A percentile compares a stretch with the other conserved stretches of the same genome.
These are phyloP conservation scores for Podospora didyma DNA, from an alignment of 495 filamentous ascomycete species.

Conservation along the genomic window DNA sequence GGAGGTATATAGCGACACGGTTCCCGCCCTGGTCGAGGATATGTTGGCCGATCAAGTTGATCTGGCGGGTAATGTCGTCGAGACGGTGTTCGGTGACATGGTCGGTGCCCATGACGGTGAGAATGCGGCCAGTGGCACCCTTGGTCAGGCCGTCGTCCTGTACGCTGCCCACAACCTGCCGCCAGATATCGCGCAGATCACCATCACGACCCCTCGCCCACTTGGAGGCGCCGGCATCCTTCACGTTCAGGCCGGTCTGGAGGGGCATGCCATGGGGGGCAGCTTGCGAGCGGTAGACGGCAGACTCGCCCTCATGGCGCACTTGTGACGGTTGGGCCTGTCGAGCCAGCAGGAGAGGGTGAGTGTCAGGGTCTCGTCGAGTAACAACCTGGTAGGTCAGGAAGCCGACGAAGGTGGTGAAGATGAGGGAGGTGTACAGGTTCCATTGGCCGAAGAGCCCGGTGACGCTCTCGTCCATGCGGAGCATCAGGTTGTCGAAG, in stretches of 20 bases:
- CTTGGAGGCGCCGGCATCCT: conserved; percentile 73
- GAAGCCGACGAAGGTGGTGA: conserved; percentile 52
- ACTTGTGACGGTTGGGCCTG: conserved; percentile 76
- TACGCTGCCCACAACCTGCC: conserved; percentile 61
- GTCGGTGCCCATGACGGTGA: conserved; percentile 75
- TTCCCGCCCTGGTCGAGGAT: conserved; percentile 64
- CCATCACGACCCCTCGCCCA: conserved; percentile 81
- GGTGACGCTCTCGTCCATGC: conserved; percentile 65
- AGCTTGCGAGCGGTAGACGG: conserved; percentile 73
- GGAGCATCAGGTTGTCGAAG: conserved; percentile 47
- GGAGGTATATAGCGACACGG: conserved; percentile 83
- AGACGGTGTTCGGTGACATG: conserved; percentile 62
- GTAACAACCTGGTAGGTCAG: conserved; percentile 50
- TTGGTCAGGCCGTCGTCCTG: conserved; percentile 54
- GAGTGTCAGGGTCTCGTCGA: conserved; percentile 72
- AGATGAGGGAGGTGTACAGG: conserved; percentile 62
- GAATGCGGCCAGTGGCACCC: conserved; percentile 67
- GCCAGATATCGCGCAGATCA: conserved; percentile 92
- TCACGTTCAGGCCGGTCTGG: conserved; percentile 77
- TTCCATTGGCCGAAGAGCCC: conserved; percentile 75
- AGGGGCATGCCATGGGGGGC: conserved; percentile 83
- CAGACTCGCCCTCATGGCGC: conserved; percentile 77
- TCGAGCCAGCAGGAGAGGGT: conserved; percentile 83
- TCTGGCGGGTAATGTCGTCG: conserved; percentile 75
- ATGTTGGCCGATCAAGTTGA: conserved; percentile 79